Evolutionary conservation across 805 yeast species (phyloP), one percentile per base, ranked within the genome.

Genomic region (Pichia manshurica): DNA sequence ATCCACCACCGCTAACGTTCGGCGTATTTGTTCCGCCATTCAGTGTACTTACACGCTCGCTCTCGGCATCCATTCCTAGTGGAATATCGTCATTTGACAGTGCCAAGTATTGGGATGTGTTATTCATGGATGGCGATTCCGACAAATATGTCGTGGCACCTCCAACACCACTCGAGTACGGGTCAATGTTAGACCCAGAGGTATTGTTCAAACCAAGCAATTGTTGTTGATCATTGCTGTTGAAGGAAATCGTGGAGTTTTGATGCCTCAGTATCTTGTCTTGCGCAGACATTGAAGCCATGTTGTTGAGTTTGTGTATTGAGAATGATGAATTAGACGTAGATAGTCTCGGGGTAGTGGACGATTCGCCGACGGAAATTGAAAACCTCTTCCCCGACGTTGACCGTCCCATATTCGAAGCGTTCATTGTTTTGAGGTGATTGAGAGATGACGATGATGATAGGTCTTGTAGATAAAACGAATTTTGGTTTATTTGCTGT

Each of bases 321-420:
- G 63, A 56, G 33, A 42, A 32, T 22, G 49, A 13, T 4, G 45
- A 42, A 29, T 33, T 44, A 16, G 44, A 40, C 16, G 33, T 46
- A 29, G 42, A 40, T 3, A 56, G 59, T n/a, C 64, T 58, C 7
- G 79, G 79, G 0, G 81, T 73, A 12, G 67, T 59, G 5, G 79
- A 71, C 0, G 79, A 69, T 53, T 77, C 79, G 6, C 78, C 79
- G 45, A 75, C 54, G 39, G 63, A 65, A 40, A 74, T 70, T 17
- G 49, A 36, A 25, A 28, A 52, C 21, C 39, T 49, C 17, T 65
- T 67, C 31, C 55, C 61, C 20, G 66, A 58, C 5, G 51, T 46
- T 3, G 63, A 53, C 10, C 64, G 58, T 7, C 35, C 32, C 19
- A 36, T 12, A 6, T 53, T 53, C 7, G 66, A 59, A 15, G 32